Conservation (phyloP, 306 rosid genomes). For the peach (Prunus persica) region Prunus_persica_NCBIv2 NC_034015.1:18883001-18883500, state of each 20-base stretch:
- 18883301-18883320: conserved; percentile 41
- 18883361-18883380: not conserved
- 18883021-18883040: not conserved
- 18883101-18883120: conserved; percentile 96
- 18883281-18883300: conserved; percentile 48
- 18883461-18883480: not conserved
- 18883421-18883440: not conserved
- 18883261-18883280: conserved; percentile 60
- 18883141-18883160: conserved; percentile 90
- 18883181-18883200: conserved; percentile 78
- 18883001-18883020: too few relatives aligned
- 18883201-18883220: conserved; percentile 98
- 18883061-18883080: conserved; percentile 40
- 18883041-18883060: conserved; percentile 7
- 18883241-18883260: conserved; percentile 79
- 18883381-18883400: not conserved
- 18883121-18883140: conserved; percentile 93
- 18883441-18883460: not conserved
- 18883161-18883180: conserved; percentile 83
- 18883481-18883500: not conserved
- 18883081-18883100: conserved; percentile 94
- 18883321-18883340: conserved; percentile 27
- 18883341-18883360: not conserved
- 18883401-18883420: not conserved
- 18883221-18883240: conserved; percentile 96